A percentile compares a stretch with the other conserved stretches of the same genome.
These are phyloP conservation scores for Metrosideros polymorpha DNA, from an alignment of 441 rosid species.

Conservation along the genomic window DNA sequence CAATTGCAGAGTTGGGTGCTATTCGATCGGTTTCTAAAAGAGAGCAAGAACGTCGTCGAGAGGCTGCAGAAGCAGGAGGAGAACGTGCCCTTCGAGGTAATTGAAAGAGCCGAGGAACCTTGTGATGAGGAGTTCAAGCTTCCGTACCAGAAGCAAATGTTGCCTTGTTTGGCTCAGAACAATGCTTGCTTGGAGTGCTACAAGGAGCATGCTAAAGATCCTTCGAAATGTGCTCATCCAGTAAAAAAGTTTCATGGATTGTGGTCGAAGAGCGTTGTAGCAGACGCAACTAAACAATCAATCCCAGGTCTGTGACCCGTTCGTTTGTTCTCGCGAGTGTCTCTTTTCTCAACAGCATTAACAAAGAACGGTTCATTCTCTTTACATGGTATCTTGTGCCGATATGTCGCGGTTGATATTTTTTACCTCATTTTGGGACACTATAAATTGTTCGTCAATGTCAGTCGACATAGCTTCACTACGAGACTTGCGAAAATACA, in stretches of 20 bases:
- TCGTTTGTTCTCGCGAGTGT: not conserved
- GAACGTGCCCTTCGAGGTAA: conserved; percentile 43
- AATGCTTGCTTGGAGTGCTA: too few relatives aligned
- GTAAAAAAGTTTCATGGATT: conserved; percentile 51
- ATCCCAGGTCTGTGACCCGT: not conserved
- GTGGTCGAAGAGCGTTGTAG: conserved; percentile 33
- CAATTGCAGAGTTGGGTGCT: conserved; percentile 47
- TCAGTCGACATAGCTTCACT: not conserved
- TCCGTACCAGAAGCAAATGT: conserved; percentile 60
- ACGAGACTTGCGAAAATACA: too few relatives aligned
- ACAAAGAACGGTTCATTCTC: not conserved
- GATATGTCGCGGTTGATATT: not conserved
- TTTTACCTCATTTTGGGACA: not conserved
- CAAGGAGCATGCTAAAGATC: conserved; percentile 40
- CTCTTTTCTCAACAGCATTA: not conserved
- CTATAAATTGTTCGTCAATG: not conserved
- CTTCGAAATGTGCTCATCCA: conserved; percentile 48
- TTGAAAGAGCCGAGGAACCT: conserved; percentile 63
- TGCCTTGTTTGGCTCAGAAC: conserved; percentile 65
- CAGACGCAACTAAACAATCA: not conserved
- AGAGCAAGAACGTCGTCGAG: conserved; percentile 58
- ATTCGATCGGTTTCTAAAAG: conserved; percentile 48
- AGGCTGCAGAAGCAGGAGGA: conserved; percentile 60
- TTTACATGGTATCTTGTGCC: accelerated
- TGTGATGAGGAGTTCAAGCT: conserved; percentile 79